Evolutionary conservation across 441 rosid genomes (phyloP), one percentile per base, ranked within the genome.

Genomic region (Breynia disticha): DNA sequence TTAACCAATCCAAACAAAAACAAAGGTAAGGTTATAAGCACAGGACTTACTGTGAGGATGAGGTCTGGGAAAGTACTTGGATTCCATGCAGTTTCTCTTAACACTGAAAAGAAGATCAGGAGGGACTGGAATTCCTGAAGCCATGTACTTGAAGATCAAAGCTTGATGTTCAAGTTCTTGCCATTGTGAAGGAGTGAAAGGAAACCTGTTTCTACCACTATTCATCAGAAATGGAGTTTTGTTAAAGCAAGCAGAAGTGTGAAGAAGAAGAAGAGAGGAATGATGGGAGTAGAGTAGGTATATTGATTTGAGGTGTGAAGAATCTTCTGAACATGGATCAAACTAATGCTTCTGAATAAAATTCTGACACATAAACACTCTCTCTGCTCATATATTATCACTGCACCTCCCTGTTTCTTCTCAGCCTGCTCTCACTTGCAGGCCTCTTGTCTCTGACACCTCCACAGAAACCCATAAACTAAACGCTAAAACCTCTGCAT

Each of bases 101-200:
- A 93, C 64, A 60, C 82, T 66, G 72, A 82, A 84, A 66, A 93
- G 91, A 50, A 93, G 97, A 72, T 86, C 95, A 64, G 95, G 78
- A 19, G 98, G 97, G 64, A 89, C 72, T 19, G 87, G 90, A 55
- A 83, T 70, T 49, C 89, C 90, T 6, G 95, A 81, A 9, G 70
- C 78, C 81, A 93, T 81, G 76, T 86, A 89, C 76, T 89, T 93
- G 67, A 76, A 93, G 64, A 93, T 76, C 16, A 93, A 70, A 51
- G 96, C 90, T 80, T 93, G 98, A 55, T 86, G 93, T 60, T 93
- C 96, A 56, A 93, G 96, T 68, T 93, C 98, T 74, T 93, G 96
- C 87, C 84, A 89, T 42, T 93, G 98, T 56, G 84, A 69, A 19
- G 86, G 71, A 45, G 97, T 89, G 80, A 93, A 89, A 28, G 95